phyloP scores from a whole-genome alignment of 345 rosid genomes.

The Passiflora organensis region DNA sequence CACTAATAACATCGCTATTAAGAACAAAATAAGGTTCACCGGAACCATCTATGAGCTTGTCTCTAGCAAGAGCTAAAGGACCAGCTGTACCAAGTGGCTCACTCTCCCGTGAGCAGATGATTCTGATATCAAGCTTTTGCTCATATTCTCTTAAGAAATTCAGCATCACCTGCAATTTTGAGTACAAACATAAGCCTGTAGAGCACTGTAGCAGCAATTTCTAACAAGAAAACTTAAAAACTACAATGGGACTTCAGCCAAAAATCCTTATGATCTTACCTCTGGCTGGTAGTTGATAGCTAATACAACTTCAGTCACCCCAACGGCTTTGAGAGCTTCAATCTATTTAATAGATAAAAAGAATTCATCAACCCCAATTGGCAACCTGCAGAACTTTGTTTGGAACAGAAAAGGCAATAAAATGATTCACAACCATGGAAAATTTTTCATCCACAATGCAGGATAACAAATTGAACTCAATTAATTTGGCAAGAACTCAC shows the following conservation, averaged over 20 bases:
- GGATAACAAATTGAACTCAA: not conserved
- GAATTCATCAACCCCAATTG: no score
- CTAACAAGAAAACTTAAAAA: not conserved
- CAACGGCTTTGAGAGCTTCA: constrained; percentile 88
- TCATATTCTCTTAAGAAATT: constrained; percentile 82
- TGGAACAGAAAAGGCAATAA: no score
- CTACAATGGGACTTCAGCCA: not conserved
- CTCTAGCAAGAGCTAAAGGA: constrained; percentile 92
- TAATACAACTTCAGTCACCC: constrained; percentile 88
- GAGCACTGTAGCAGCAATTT: not conserved
- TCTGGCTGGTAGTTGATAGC: constrained; percentile 95
- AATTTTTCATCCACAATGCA: no score
- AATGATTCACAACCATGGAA: no score
- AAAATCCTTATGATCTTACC: constrained; percentile 27
- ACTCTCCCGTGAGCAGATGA: constrained; percentile 92
- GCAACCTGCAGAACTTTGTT: no score
- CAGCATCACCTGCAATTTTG: constrained; percentile 59
- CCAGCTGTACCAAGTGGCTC: constrained; percentile 97
- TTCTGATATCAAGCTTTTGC: constrained; percentile 70
- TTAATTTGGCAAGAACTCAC: not conserved
- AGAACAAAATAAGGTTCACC: constrained; percentile 88
- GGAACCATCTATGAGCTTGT: constrained; percentile 66
- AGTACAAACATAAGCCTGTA: not conserved
- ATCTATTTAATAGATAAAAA: constrained; percentile 38
- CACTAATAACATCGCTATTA: constrained; percentile 91